These are phyloP conservation scores for Echinosophora koreensis DNA, from an alignment of 306 rosid species.

Conservation along the genomic window DNA sequence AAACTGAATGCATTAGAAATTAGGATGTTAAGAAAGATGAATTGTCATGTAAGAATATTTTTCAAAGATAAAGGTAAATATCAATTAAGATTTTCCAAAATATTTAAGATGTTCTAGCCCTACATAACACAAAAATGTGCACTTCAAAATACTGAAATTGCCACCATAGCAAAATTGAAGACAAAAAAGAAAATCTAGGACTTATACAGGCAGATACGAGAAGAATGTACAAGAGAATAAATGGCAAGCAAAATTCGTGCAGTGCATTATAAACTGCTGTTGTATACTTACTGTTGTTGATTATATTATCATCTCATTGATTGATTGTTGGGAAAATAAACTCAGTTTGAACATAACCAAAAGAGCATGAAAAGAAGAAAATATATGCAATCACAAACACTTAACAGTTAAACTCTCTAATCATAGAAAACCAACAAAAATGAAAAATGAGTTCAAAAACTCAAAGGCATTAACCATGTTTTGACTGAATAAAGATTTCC, in stretches of 20 bases:
- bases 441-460: constrained; percentile 11
- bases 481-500: neutral
- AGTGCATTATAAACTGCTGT: neutral
- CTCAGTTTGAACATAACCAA: neutral
- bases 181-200: neutral
- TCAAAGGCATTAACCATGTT: neutral
- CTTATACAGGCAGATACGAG: constrained; percentile 1
- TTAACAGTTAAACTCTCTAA: neutral
- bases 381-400: constrained; percentile 7
- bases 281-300: neutral
- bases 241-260: neutral
- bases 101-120: neutral
- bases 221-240: constrained; percentile 1
- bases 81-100: neutral
- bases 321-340: too few relatives aligned
- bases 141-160: neutral
- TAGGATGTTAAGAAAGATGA: neutral
- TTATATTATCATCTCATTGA: neutral
- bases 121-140: neutral
- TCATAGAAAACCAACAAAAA: neutral
- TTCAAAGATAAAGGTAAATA: neutral
- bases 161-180: constrained; percentile 14
- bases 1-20: neutral
- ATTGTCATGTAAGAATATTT: neutral
- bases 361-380: neutral